A percentile compares a stretch with the other conserved stretches of the same genome.
Conservation (phyloP, 192 early-diverging fungal species). For the Umbelopsis isabellina region DNA sequence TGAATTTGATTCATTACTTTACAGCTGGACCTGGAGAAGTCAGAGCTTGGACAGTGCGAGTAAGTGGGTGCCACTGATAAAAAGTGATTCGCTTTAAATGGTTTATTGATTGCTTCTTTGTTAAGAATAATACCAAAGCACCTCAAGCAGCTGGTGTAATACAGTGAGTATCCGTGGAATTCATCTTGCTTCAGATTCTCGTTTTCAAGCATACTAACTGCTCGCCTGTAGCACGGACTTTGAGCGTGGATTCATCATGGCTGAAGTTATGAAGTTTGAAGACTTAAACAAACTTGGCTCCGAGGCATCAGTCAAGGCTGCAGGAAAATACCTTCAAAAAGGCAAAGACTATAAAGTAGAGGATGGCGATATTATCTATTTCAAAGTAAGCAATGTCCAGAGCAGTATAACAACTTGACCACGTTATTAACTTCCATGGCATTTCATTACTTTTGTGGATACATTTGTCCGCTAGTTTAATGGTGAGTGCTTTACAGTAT, state of each 20-base stretch:
- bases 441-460: not conserved
- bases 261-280: constrained; percentile 87
- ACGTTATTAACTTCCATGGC: too few species aligned
- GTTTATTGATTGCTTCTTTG: not conserved
- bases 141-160: constrained; percentile 94
- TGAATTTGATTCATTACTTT: constrained; percentile 93
- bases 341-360: constrained; percentile 92
- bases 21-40: constrained; percentile 92
- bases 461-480: not conserved
- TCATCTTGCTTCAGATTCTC: constrained; percentile 6
- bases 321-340: constrained; percentile 88
- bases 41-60: constrained; percentile 85
- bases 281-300: constrained; percentile 84
- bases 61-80: not conserved
- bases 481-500: not conserved
- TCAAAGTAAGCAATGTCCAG: constrained; percentile 41
- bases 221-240: constrained; percentile 55
- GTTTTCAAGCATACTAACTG: not conserved
- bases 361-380: constrained; percentile 92
- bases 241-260: constrained; percentile 91
- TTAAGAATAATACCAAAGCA: constrained; percentile 43
- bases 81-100: not conserved
- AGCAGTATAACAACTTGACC: not conserved
- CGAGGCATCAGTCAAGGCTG: constrained; percentile 90
- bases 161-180: constrained; percentile 68